These are phyloP conservation scores for Apiospora arundinis DNA, from an alignment of 2,329 filamentous ascomycete species.

Conservation along the genomic window DNA sequence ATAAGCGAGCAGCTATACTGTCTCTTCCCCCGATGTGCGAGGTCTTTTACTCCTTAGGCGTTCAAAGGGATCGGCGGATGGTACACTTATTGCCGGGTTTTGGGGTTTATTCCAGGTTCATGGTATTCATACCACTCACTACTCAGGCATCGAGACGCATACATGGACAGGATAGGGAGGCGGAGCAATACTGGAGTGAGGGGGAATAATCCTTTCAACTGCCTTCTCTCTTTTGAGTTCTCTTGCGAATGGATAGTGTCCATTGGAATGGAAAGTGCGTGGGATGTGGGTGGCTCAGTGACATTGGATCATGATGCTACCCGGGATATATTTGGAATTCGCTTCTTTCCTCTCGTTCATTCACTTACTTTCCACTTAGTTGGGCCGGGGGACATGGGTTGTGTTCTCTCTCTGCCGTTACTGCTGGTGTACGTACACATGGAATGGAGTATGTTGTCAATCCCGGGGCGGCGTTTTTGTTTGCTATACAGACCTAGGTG, in stretches of 20 bases:
- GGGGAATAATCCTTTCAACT: not conserved
- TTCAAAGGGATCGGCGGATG: constrained; percentile 1
- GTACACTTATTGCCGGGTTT: not conserved
- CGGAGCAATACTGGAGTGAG: not conserved
- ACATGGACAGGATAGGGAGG: not conserved
- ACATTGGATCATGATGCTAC: not conserved
- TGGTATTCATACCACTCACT: not conserved
- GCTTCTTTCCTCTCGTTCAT: constrained; percentile 14
- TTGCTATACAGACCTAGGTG: constrained; percentile 17
- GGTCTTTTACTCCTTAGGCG: not conserved
- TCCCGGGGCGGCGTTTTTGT: not conserved
- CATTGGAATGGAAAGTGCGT: constrained; percentile 13
- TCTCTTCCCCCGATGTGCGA: not conserved
- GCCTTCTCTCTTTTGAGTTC: not conserved
- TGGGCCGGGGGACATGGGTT: not conserved
- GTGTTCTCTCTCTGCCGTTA: not conserved
- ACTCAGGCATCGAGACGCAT: not conserved
- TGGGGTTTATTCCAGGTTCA: not conserved
- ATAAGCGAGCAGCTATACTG: not conserved
- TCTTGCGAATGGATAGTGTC: not conserved
- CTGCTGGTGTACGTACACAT: not conserved
- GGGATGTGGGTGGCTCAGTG: not conserved
- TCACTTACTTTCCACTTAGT: not conserved
- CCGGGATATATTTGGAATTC: not conserved
- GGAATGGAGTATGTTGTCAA: not conserved